Evolutionary conservation across 83 land plant genomes (phyloP), one percentile per base, ranked within the genome.

Genomic region (Thuja plicata): DNA sequence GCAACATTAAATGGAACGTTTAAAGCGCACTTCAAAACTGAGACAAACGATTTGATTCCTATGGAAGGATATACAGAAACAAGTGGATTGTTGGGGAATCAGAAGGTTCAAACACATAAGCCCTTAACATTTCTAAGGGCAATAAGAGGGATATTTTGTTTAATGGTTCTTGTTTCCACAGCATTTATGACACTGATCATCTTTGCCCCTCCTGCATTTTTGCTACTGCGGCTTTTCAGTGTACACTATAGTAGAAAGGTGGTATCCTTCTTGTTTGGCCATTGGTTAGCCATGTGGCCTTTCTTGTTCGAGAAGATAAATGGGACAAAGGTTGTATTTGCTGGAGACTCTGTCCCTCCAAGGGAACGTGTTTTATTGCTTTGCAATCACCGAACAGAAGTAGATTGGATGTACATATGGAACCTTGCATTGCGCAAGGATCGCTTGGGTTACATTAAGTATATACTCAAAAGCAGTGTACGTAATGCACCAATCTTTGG

Each of bases 401-500:
- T 97, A 76, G 99, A 98, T 88, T 98, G 99, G 99, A 98, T 98
- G 99, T 98, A 98, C 86, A 87, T 98, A 84, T 98, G 99, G 99
- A 93, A 97, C 89, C 92, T 98, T 86, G 99, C 99, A 45, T 76
- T 97, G 89, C 92, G 99, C 80, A 98, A 96, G 55, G 94, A 93
- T 71, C 86, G 93, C 38, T 54, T 94, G 84, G 99, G 99, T 45
- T 92, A 94, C 89, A 91, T 96, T 50, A 98, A 97, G 92, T 98
- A 98, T 90, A 87, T 96, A 3, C 93, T 98, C n/a, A 98, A 98
- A 92, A 97, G 96, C 87, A 96, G 97, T 46, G 94, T 98, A 90
- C 92, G 96, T 91, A 97, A 97, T 85, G 48, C 94, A 52, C 99
- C 99, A 35, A 76, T 98, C 27, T 98, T 98, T 94, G 99, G 99